Base-by-base conservation (phyloP, 108 stramenopile genomes). In the Cyclotella baltica region DNA sequence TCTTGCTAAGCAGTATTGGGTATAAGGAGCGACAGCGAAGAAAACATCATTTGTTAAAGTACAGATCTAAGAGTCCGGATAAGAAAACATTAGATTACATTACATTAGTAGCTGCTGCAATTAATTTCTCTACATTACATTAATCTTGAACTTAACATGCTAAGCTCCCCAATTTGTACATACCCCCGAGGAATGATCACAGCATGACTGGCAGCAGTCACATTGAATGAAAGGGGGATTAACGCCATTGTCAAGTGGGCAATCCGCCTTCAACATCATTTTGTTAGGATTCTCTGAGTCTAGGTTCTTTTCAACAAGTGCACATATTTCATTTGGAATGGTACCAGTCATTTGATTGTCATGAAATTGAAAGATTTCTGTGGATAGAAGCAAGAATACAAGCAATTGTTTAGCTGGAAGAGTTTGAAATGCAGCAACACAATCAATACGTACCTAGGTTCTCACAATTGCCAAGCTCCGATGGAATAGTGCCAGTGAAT, bases 401-500 rank as follows among this genome's bases (percentile, higher is more conserved):
- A n/a, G n/a, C n/a, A n/a, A n/a, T n/a, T n/a, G n/a, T n/a, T n/a
- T n/a, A n/a, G n/a, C n/a, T n/a, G n/a, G 40, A 43, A 43, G 10
- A 13, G 40, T 10, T 43, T 43, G 40, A 13, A 10, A 43, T 43
- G 13, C 10, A 13, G 40, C 40, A 6, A 10, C 6, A 43, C 6
- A 13, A 43, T 43, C 40, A 6, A 43, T 43, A 43, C 40, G 6
- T 13, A 43, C 40, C 40, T 33, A 75, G 63, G 11, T 75, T 52
- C 23, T 28, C 51, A 4, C 37, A 55, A 25, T 50, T 55, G 16
- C 74, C 74, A 3, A 75, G 31, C 22, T 56, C 63, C 27, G 38
- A 29, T 31, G 74, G 74, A 36, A 75, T 18, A 28, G 63, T 43
- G 4, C 74, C 74, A 40, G 63, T 63, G 27, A 75, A 66, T 35